Evolutionary conservation across 192 early-diverging fungal species (phyloP).

Genomic region (Dimargaris cristalligena): DNA sequence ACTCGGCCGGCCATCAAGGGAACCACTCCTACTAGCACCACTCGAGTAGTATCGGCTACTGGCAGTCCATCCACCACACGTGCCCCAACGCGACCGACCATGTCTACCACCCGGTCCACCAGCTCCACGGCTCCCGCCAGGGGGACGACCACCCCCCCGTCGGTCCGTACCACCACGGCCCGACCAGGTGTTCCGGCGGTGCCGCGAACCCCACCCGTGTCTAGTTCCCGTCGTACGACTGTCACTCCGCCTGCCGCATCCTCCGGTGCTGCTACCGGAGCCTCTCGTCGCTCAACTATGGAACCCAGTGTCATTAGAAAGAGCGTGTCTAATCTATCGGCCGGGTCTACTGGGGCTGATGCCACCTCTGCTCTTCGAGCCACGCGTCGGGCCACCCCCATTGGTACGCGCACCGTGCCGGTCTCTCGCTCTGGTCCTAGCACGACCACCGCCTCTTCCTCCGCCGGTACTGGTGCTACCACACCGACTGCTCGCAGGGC

Average conservation of each 20-base stretch:
- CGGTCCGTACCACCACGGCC: not conserved
- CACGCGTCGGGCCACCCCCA: not conserved
- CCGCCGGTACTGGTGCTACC: not conserved
- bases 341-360: not conserved
- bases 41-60: not conserved
- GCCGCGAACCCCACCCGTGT: too few relatives aligned
- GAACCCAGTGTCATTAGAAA: not conserved
- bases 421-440: not conserved
- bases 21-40: not conserved
- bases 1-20: not conserved
- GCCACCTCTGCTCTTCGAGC: not conserved
- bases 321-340: not conserved
- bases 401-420: not conserved
- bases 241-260: not conserved
- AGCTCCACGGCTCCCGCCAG: not conserved
- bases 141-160: not conserved
- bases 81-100: not conserved
- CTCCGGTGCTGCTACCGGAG: not conserved
- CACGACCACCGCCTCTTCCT: not conserved
- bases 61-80: not conserved
- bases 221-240: slow-evolving; percentile 2
- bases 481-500: not conserved
- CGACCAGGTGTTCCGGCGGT: too few relatives aligned
- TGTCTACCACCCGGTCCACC: not conserved
- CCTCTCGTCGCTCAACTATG: slow-evolving; percentile 6